Evolutionary conservation across 371 early-diverging fungal species (phyloP), one percentile per base, ranked within the genome.

Genomic region (Saksenaea oblongispora): DNA sequence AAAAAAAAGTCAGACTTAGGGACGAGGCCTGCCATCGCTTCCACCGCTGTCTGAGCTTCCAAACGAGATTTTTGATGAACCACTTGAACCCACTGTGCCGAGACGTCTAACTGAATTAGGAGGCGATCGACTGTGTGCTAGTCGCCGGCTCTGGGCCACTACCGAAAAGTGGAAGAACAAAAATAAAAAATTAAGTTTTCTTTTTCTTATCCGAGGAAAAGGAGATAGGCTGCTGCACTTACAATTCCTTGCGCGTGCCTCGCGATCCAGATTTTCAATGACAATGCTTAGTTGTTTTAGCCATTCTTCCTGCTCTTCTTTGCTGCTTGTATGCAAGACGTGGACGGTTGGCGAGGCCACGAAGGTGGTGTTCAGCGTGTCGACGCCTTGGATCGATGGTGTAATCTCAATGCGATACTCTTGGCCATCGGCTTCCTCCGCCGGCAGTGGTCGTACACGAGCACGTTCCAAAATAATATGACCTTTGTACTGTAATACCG

Each of bases 401-500:
- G 60, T 63, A 26, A 79, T 70, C 57, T 79, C 79, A 24, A 79
- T 66, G 14, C 72, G 70, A 44, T 60, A 61, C 5, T 66, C 72
- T 51, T 71, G 64, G 24, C 62, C 64, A 31, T 76, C 76, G n/a
- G 74, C 72, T 34, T 73, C 73, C 13, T 71, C 67, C 18, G 18
- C 24, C 8, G 68, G 24, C 10, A 78, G 58, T 10, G 64, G 65
- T 15, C 72, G 62, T n/a, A 79, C 57, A 14, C 70, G 65, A 27
- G 76, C 72, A 34, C 66, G 61, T 11, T 79, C 72, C 35, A 80
- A 44, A 26, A 42, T 36, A 28, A 76, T 56, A 55, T 75, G 73
- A 7, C 75, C 75, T 58, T 81, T 81, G 56, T 76, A 81, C 26
- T 78, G 82, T 17, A 78, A 58, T 3, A 44, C 31, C 11, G 69